Base-by-base conservation (phyloP, 805 yeast genomes). In the Ogataea philodendri region DNA sequence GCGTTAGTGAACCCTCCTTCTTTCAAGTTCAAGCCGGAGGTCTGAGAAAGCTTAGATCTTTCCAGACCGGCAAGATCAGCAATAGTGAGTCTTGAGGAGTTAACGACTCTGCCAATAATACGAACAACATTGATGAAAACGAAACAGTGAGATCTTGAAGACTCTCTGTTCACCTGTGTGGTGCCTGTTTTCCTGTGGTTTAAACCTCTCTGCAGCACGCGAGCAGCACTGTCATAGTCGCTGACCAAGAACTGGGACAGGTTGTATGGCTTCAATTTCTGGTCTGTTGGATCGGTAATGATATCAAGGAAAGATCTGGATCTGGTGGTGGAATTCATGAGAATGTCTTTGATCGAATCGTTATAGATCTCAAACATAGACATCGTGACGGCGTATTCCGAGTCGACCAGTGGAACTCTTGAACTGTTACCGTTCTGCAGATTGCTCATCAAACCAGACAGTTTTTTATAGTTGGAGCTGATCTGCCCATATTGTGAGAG, bases 121-220 rank as follows among this genome's bases (percentile, higher is more conserved):
- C 48, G 53, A 9, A 49, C 20, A 5, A 67, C 41, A 38, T 70
- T 70, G 30, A 74, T 59, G 35, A 66, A 63, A 3, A 69, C 56
- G 45, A 75, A 70, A n/a, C 74, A 65, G 45, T 74, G 80, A 1
- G 78, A 73, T 42, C 78, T 62, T 7, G 76, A 68, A 5, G 77
- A 69, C 6, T 55, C 57, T 7, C 45, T 42, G 45, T 74, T 73
- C 37, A 69, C 51, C 25, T 59, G 65, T 0, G 79, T 75, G 4
- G 69, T 43, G 20, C 65, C 60, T 4, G 70, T 64, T 31, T 73
- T 59, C 32, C 66, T 47, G 22, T 40, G 52, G 16, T 52, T 46
- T 15, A 67, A 54, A 6, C 73, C 74, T 26, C 55, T 52, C 11
- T 60, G 59, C n/a, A 75, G 41, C 3, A 66, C 52, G 3, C 54